These are phyloP conservation scores for Coemansia sp. DNA, from an alignment of 192 early-diverging fungal species.

Conservation along the genomic window DNA sequence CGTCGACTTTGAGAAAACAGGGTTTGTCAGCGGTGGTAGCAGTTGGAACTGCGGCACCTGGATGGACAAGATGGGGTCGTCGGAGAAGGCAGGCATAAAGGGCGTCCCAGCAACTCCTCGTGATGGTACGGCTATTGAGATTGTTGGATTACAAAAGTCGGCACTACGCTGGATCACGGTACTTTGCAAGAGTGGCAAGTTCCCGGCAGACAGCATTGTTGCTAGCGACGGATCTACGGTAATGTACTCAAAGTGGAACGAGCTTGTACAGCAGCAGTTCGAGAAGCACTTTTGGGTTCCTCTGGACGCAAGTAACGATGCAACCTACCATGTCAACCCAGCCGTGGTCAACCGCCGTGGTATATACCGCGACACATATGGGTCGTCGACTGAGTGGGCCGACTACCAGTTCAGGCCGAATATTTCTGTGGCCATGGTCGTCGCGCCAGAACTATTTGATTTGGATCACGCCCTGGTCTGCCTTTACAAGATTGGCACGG, in stretches of 20 bases:
- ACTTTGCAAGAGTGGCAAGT: constrained; percentile 49
- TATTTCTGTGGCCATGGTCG: constrained; percentile 85
- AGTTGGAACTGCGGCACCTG: constrained; percentile 96
- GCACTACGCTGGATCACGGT: constrained; percentile 78
- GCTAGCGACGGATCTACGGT: constrained; percentile 49
- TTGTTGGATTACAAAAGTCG: constrained; percentile 86
- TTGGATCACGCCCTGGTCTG: constrained; percentile 69
- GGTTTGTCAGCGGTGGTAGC: constrained; percentile 86
- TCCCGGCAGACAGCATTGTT: constrained; percentile 53
- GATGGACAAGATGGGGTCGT: constrained; percentile 99
- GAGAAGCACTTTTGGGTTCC: constrained; percentile 92
- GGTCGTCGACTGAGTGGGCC: constrained; percentile 67
- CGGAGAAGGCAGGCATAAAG: constrained; percentile 86
- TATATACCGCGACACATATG: constrained; percentile 91
- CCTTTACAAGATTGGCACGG: constrained; percentile 66
- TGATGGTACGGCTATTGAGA: constrained; percentile 89
- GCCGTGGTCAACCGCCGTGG: constrained; percentile 79
- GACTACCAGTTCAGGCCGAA: constrained; percentile 97
- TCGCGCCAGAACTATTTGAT: constrained; percentile 93
- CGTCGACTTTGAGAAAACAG: constrained; percentile 72
- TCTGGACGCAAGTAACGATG: constrained; percentile 62
- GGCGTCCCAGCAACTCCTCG: constrained; percentile 92
- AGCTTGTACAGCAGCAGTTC: constrained; percentile 76
- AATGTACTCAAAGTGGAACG: constrained; percentile 75
- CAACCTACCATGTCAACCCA: constrained; percentile 57